Conservation (phyloP, 2,329 filamentous ascomycete species). For the Zymoseptoria crescenta region DNA sequence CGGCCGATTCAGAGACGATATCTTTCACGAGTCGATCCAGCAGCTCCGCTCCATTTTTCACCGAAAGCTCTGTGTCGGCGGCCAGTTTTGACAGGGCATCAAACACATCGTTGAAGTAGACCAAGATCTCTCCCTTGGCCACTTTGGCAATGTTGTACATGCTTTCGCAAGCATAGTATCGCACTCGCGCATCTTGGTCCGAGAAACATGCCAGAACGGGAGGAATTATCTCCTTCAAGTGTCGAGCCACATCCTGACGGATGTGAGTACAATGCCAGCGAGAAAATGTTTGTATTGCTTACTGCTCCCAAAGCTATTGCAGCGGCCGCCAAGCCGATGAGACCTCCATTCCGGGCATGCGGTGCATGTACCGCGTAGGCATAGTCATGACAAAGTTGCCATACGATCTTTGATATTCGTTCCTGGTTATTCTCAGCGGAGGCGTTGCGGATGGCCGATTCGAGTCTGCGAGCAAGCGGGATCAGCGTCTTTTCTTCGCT, state of each 20-base stretch:
- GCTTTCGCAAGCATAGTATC: constrained; percentile 97
- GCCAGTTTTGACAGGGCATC: constrained; percentile 95
- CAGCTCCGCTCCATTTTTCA: constrained; percentile 95
- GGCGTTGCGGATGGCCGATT: constrained; percentile 81
- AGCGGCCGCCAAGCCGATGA: constrained; percentile 90
- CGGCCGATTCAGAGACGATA: constrained; percentile 89
- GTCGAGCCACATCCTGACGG: constrained; percentile 75
- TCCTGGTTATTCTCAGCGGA: constrained; percentile 69
- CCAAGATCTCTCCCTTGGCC: constrained; percentile 90
- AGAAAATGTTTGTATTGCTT: constrained; percentile 34
- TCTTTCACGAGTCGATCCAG: constrained; percentile 93
- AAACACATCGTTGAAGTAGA: constrained; percentile 98
- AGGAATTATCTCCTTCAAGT: constrained; percentile 87
- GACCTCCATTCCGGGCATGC: constrained; percentile 88
- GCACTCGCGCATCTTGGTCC: constrained; percentile 92
- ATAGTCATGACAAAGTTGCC: constrained; percentile 95
- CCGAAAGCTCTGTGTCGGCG: constrained; percentile 89
- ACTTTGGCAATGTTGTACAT: constrained; percentile 99
- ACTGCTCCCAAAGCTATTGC: constrained; percentile 91
- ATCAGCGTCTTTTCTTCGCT: constrained; percentile 12
- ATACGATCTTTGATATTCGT: constrained; percentile 76
- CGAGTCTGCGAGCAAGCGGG: constrained; percentile 53
- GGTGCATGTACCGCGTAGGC: constrained; percentile 96
- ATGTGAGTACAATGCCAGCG: constrained; percentile 4
- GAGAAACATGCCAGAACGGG: constrained; percentile 96